Evolutionary conservation across 495 filamentous ascomycete species (phyloP).

Genomic region (Cenococcum geophilum): DNA sequence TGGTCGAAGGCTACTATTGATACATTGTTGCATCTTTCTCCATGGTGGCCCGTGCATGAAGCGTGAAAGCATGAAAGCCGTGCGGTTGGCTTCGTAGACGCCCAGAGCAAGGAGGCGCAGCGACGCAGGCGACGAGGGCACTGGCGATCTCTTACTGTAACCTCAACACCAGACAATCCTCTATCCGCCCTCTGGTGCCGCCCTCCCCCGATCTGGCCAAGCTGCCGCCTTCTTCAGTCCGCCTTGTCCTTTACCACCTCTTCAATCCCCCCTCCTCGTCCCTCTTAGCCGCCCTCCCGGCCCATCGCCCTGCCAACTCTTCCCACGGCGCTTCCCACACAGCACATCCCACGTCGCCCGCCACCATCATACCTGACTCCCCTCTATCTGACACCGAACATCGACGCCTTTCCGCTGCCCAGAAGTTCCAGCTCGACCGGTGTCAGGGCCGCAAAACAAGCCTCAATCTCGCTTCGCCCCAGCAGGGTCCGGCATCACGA

Average conservation of each 20-base stretch:
- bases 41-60: neutral
- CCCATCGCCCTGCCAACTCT: constrained; percentile 2
- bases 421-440: neutral
- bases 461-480: constrained; percentile 34
- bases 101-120: neutral
- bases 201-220: no score
- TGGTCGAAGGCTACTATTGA: neutral
- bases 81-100: constrained; percentile 1
- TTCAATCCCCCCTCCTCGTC: neutral
- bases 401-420: constrained; percentile 3
- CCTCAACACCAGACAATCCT: neutral
- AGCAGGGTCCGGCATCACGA: constrained; percentile 19
- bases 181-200: neutral
- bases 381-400: constrained; percentile 11
- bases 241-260: neutral
- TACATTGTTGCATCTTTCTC: neutral
- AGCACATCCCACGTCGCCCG: neutral
- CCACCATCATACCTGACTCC: neutral
- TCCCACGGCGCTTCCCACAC: constrained; percentile 5
- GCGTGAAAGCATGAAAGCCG: neutral
- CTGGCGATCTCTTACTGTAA: neutral
- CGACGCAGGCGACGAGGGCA: neutral
- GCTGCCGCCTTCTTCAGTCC: neutral
- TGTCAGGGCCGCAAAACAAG: constrained; percentile 23
- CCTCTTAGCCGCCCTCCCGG: neutral